These are phyloP conservation scores for Pisolithus thermaeus DNA, from an alignment of 1,284 basidiomycete genomes.

Conservation along the genomic window DNA sequence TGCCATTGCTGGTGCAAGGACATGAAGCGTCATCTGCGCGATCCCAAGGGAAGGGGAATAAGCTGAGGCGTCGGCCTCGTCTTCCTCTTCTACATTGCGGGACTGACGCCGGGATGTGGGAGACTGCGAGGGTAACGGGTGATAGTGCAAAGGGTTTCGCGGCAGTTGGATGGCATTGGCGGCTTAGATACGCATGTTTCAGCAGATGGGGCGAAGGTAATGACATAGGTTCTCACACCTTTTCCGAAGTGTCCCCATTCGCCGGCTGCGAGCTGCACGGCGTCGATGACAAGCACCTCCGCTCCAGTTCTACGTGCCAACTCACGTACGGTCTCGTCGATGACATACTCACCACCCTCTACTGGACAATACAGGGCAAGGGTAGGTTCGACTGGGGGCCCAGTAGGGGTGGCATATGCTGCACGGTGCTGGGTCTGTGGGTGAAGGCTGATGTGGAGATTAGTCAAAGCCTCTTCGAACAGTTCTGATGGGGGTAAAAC, in stretches of 20 bases:
- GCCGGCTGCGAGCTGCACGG: conserved; percentile 75
- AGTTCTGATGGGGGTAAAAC: conserved; percentile 50
- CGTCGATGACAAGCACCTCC: conserved; percentile 78
- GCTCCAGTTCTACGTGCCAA: conserved; percentile 66
- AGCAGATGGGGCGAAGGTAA: conserved; percentile 4
- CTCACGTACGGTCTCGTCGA: conserved; percentile 72
- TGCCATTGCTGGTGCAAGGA: conserved; percentile 43
- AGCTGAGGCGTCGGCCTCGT: conserved; percentile 29
- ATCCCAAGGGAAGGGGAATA: conserved; percentile 15
- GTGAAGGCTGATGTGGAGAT: conserved; percentile 68
- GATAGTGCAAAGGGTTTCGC: conserved; percentile 67
- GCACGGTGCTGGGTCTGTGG: conserved; percentile 74
- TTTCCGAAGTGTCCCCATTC: conserved; percentile 74
- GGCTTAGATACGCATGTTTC: conserved; percentile 34
- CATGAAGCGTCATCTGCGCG: conserved; percentile 18
- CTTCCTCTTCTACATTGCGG: conserved; percentile 48
- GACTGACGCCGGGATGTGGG: conserved; percentile 18
- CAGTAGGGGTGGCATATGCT: conserved; percentile 47
- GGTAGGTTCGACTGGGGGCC: conserved; percentile 62
- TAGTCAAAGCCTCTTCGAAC: conserved; percentile 65
- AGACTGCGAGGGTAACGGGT: conserved; percentile 29
- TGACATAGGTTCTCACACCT: conserved; percentile 37
- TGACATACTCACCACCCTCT: conserved; percentile 75
- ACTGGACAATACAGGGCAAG: conserved; percentile 81
- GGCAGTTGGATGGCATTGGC: conserved; percentile 61